These are phyloP conservation scores for Arthroderma uncinatum DNA, from an alignment of 2,329 filamentous ascomycete genomes.

Conservation along the genomic window DNA sequence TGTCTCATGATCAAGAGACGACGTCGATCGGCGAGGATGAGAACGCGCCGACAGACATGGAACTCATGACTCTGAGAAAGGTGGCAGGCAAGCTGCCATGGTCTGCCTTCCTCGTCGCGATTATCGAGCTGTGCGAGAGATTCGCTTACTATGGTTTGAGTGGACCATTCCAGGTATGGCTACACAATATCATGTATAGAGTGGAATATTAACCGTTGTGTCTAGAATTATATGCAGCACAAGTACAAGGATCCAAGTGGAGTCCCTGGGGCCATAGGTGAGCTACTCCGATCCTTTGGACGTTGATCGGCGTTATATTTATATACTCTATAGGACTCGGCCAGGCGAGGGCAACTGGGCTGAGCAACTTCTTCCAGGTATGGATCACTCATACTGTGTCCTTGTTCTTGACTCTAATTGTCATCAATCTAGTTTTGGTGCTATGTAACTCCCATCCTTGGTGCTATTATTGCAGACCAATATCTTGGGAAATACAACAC, in stretches of 20 bases:
- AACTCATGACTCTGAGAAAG: conserved; percentile 41
- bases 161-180: conserved; percentile 37
- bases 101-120: conserved; percentile 46
- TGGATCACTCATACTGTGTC: not conserved
- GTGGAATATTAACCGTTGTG: not conserved
- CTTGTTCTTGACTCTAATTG: not conserved
- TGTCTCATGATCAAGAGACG: not conserved
- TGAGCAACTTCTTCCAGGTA: conserved; percentile 43
- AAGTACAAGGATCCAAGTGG: conserved; percentile 28
- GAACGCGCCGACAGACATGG: conserved; percentile 41
- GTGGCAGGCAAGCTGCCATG: conserved; percentile 45
- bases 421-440: conserved; percentile 36
- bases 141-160: conserved; percentile 48
- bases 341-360: conserved; percentile 36
- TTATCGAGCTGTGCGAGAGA: conserved; percentile 47
- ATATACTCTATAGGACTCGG: conserved; percentile 20
- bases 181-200: not conserved
- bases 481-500: conserved; percentile 53
- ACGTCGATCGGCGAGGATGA: conserved; percentile 9
- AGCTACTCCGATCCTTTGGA: not conserved
- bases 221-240: conserved; percentile 42
- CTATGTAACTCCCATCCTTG: conserved; percentile 46
- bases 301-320: not conserved
- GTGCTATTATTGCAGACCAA: conserved; percentile 49
- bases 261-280: conserved; percentile 29